Base-by-base conservation (phyloP, 345 rosid genomes). In the Gossypium turneri region DNA sequence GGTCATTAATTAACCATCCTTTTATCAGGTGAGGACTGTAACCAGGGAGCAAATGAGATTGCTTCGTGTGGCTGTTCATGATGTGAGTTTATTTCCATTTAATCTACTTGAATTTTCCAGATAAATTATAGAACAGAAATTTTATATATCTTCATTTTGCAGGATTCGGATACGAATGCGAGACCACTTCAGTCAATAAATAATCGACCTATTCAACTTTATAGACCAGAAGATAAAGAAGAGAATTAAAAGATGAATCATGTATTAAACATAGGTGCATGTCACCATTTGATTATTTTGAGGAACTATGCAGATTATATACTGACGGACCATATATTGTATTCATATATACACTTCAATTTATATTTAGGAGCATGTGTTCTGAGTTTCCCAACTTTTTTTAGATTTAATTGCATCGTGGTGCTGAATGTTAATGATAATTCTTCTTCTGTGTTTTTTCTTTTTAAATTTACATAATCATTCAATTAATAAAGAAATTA, bases 41-140 rank as follows among this genome's bases (percentile, higher is more conserved):
- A 50, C 85, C 1, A 85, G 77, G 43, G 82, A 89, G 56, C 97
- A 94, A 84, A 75, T 90, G 63, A 81, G 22, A 34, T 52, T 85
- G 52, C 93, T 94, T 56, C 94, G 94, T 0, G 93, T 88, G 12
- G 92, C 94, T 19, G 97, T 89, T 12, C 94, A 86, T 24, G 98
- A 92, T 73, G 98, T 94, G 29, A 89, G 92, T 86, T 16, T 17
- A 55, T 55, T 51, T 50, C 15, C 16, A 34, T 34, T 5, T 4
- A 34, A 34, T 34, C 38, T 34, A 53, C 58, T 53, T 53, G 22
- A 53, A n/a, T n/a, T 53, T 53, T 1, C 24, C 24, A n/a, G 22
- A n/a, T 8, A 10, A 55, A 8, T n/a, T 55, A 20, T 55, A 3
- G 11, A 55, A 55, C 58, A 17, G 22, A 55, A 7, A 17, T 53